Evolutionary conservation across 495 filamentous ascomycete genomes (phyloP).

Genomic region (Endocarpon pusillum): DNA sequence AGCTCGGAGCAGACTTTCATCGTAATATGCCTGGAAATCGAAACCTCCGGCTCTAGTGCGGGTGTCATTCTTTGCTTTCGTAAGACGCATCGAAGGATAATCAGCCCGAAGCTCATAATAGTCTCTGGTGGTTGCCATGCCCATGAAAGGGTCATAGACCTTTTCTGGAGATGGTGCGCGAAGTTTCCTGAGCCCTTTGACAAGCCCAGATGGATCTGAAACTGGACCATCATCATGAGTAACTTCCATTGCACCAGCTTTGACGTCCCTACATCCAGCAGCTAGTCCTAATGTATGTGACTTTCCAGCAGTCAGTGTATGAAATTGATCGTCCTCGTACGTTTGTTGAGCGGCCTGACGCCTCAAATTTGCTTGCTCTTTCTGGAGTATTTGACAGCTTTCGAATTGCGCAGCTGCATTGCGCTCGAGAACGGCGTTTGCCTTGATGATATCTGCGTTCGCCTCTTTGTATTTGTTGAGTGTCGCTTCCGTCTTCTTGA

Average conservation of each 20-base stretch:
- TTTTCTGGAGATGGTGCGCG: constrained; percentile 43
- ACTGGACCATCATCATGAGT: constrained; percentile 9
- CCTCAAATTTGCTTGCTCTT: constrained; percentile 41
- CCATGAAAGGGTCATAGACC: constrained; percentile 81
- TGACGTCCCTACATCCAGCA: constrained; percentile 31
- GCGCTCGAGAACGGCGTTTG: constrained; percentile 34
- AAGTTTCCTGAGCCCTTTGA: constrained; percentile 62
- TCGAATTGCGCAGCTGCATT: constrained; percentile 36
- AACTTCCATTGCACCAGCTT: constrained; percentile 17
- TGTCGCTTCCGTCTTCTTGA: constrained; percentile 49
- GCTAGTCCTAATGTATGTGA: constrained; percentile 32
- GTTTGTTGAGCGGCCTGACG: constrained; percentile 38
- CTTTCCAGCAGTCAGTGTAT: constrained; percentile 27
- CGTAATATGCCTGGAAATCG: constrained; percentile 61
- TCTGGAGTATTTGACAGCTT: constrained; percentile 49
- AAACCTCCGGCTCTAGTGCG: constrained; percentile 65
- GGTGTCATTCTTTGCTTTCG: constrained; percentile 38
- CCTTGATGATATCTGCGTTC: constrained; percentile 40
- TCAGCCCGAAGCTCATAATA: constrained; percentile 49
- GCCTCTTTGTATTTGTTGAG: constrained; percentile 49
- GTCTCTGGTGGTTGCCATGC: constrained; percentile 45
- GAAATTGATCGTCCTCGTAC: constrained; percentile 41
- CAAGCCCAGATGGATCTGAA: constrained; percentile 25
- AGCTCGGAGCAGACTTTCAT: constrained; percentile 66
- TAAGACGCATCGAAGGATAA: constrained; percentile 51